These are phyloP conservation scores for Mortierella sp. DNA, from an alignment of 371 early-diverging fungal species.

Conservation along the genomic window DNA sequence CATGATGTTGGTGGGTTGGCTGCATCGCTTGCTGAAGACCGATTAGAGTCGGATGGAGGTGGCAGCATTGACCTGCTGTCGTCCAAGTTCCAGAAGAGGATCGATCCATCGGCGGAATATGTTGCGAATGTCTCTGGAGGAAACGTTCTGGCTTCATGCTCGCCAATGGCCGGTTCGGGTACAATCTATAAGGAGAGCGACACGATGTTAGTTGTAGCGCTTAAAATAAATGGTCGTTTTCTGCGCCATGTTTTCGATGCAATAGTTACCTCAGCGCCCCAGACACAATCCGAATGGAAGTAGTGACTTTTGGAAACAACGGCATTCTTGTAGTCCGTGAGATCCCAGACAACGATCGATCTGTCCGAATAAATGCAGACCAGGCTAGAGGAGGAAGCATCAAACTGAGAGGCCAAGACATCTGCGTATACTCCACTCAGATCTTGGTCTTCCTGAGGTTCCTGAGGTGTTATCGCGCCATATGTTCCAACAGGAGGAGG, in stretches of 20 bases:
- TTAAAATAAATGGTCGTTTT: background rate
- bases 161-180: slow-evolving; percentile 8
- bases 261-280: slow-evolving; percentile 86
- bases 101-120: slow-evolving; percentile 84
- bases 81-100: slow-evolving; percentile 80
- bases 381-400: slow-evolving; percentile 58
- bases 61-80: slow-evolving; percentile 25
- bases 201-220: background rate
- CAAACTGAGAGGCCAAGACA: slow-evolving; percentile 44
- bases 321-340: slow-evolving; percentile 73
- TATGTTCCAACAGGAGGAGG: slow-evolving; percentile 76
- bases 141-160: slow-evolving; percentile 34
- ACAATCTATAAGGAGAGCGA: slow-evolving; percentile 16
- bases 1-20: background rate
- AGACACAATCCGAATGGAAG: slow-evolving; percentile 85
- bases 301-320: slow-evolving; percentile 76
- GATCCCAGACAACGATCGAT: slow-evolving; percentile 83
- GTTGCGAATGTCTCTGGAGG: slow-evolving; percentile 82
- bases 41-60: background rate
- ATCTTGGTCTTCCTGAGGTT: slow-evolving; percentile 54
- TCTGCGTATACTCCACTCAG: slow-evolving; percentile 40
- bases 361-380: slow-evolving; percentile 79
- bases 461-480: slow-evolving; percentile 22
- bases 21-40: background rate
- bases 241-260: too few species aligned